Conservation (phyloP, 495 filamentous ascomycete species). For the Talaromyces wortmannii region DNA sequence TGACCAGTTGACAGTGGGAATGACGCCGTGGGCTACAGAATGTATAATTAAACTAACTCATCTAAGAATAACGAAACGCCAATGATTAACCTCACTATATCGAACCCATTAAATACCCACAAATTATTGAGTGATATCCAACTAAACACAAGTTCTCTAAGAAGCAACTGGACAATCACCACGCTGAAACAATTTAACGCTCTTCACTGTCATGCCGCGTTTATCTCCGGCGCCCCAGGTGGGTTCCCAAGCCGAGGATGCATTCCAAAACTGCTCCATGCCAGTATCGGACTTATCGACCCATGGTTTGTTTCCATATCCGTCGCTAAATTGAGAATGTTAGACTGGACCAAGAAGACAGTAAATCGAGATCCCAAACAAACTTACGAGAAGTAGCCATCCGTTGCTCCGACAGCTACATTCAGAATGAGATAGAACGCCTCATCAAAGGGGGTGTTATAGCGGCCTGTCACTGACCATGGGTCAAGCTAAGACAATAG, state of each 20-base stretch:
- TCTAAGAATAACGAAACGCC: no score
- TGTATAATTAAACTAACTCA: no score
- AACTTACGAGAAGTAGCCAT: slow-evolving; percentile 64
- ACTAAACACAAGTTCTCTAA: no score
- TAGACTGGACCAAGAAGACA: no score
- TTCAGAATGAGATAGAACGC: slow-evolving; percentile 76
- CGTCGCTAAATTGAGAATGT: slow-evolving; percentile 29
- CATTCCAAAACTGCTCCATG: slow-evolving; percentile 67
- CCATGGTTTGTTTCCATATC: slow-evolving; percentile 66
- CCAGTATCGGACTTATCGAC: slow-evolving; percentile 57
- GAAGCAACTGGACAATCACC: neutral
- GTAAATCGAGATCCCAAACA: neutral
- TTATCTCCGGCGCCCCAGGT: slow-evolving; percentile 54
- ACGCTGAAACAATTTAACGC: slow-evolving; percentile 69
- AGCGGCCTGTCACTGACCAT: slow-evolving; percentile 52
- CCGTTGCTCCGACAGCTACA: slow-evolving; percentile 71
- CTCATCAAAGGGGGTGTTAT: slow-evolving; percentile 70
- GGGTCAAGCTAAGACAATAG: slow-evolving; percentile 32
- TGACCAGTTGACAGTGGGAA: no score
- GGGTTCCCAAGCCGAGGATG: slow-evolving; percentile 57
- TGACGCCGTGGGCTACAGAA: no score
- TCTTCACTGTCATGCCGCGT: slow-evolving; percentile 61
- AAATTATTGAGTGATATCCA: no score
- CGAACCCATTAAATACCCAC: no score
- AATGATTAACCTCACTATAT: no score